phyloP scores from a whole-genome alignment of 192 early-diverging fungal species.

The Entomortierella lignicola region DNA sequence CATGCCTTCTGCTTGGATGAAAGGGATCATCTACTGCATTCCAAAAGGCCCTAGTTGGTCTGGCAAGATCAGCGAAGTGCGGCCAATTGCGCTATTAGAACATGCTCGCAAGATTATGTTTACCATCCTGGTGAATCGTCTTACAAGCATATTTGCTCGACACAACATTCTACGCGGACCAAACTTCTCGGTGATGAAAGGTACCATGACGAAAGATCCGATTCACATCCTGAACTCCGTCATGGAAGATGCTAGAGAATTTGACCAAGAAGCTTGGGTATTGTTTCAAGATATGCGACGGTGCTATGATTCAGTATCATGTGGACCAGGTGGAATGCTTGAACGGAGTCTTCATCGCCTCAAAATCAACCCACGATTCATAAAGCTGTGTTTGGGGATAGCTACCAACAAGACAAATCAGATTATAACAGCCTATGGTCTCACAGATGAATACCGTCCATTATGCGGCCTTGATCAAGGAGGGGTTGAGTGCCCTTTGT shows the following conservation, averaged over 20 bases:
- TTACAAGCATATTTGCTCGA: neutral
- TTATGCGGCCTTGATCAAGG: neutral
- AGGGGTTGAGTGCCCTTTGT: neutral
- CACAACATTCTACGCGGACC: constrained; percentile 19
- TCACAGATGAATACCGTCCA: neutral
- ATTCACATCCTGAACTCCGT: constrained; percentile 23
- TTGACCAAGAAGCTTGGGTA: constrained; percentile 18
- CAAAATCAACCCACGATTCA: neutral
- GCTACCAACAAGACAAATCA: neutral
- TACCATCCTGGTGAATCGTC: neutral
- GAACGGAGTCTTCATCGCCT: neutral
- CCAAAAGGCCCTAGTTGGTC: constrained; percentile 27
- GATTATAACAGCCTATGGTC: neutral
- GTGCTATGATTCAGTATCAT: constrained; percentile 33
- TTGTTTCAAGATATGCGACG: constrained; percentile 35
- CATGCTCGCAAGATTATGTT: constrained; percentile 25
- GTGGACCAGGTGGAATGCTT: constrained; percentile 13
- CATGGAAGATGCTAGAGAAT: constrained; percentile 27
- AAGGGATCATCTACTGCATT: constrained; percentile 23
- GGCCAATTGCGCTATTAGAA: constrained; percentile 18
- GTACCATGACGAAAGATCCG: constrained; percentile 28
- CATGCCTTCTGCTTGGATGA: constrained; percentile 18
- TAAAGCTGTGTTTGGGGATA: neutral
- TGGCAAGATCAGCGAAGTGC: constrained; percentile 10
- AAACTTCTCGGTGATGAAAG: constrained; percentile 31